Base-by-base conservation (phyloP, 306 rosid genomes). In the Gleditsia sinensis region DNA sequence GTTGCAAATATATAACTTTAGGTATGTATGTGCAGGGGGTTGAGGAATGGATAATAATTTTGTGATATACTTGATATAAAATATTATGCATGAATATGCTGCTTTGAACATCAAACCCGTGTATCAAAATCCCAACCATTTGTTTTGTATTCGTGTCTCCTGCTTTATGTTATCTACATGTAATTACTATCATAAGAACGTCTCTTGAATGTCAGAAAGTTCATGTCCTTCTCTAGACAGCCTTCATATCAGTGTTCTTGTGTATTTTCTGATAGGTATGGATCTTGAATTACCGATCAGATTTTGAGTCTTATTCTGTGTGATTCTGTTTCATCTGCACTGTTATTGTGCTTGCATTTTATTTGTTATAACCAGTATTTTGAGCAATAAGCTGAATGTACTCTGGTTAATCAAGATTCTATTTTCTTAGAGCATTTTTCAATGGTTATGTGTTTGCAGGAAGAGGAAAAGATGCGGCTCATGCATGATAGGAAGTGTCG, bases 381-480 rank as follows among this genome's bases (percentile, higher is more conserved):
- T 19, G 39, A 39, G 37, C 37, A 12, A 64, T 64, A 56, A 33
- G 39, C 56, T 24, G 51, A 46, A 72, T 81, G 64, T 42, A 46
- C 13, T 64, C 53, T 43, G 49, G 37, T 59, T 49, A 67, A 58
- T 43, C 17, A 9, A 17, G 67, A 58, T 42, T 11, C 42, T 53
- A 30, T 23, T 34, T 64, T 53, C 57, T 6, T 66, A 45, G 42
- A 14, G 36, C 60, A 12, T 79, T 70, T 54, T 40, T 36, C n/a
- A 1, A 63, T 55, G 79, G 42, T 61, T 66, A 32, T 73, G 55
- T 80, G 28, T 77, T 80, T 80, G 43, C 87, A 95, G 99, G 87
- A 87, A 3, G 99, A 95, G 86, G 99, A 95, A 80, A 95, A 90
- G 90, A 92, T 95, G 99, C 86, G 98, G 62, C 82, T 95, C 4